phyloP scores from a whole-genome alignment of 179 eudicot genomes.

The Spergularia azorica region DNA sequence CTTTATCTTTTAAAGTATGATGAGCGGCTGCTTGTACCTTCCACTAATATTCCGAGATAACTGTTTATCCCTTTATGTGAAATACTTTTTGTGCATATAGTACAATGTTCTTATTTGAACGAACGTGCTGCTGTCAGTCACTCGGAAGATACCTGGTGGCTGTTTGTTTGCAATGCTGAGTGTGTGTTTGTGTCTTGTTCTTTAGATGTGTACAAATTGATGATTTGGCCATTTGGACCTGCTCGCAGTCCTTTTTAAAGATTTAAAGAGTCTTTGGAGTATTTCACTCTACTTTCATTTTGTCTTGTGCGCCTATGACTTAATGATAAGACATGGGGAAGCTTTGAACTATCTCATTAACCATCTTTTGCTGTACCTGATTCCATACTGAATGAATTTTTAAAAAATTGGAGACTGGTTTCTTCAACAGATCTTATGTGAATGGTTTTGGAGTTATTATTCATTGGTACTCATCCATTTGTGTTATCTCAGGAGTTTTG shows the following conservation, averaged over 20 bases:
- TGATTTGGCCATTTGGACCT: neutral
- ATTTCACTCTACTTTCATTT: neutral
- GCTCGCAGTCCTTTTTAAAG: neutral
- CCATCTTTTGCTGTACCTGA: neutral
- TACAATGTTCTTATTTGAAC: too few relatives aligned
- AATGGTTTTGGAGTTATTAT: neutral
- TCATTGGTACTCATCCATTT: neutral
- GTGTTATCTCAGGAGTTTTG: constrained; percentile 32
- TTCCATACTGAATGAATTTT: neutral
- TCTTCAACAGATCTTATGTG: neutral
- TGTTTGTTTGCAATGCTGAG: neutral
- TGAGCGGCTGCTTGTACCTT: neutral
- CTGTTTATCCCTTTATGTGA: neutral
- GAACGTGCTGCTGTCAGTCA: neutral
- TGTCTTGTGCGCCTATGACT: neutral
- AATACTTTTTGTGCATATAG: neutral
- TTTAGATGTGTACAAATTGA: neutral
- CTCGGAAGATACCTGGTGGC: neutral
- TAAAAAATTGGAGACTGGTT: neutral
- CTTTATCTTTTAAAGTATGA: neutral
- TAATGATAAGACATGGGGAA: neutral
- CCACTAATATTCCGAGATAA: neutral
- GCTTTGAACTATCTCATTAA: neutral
- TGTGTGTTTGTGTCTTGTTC: neutral
- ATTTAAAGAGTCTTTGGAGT: neutral